phyloP scores from a whole-genome alignment of 2,329 filamentous ascomycete genomes.

The Waltergamsia citrina region DNA sequence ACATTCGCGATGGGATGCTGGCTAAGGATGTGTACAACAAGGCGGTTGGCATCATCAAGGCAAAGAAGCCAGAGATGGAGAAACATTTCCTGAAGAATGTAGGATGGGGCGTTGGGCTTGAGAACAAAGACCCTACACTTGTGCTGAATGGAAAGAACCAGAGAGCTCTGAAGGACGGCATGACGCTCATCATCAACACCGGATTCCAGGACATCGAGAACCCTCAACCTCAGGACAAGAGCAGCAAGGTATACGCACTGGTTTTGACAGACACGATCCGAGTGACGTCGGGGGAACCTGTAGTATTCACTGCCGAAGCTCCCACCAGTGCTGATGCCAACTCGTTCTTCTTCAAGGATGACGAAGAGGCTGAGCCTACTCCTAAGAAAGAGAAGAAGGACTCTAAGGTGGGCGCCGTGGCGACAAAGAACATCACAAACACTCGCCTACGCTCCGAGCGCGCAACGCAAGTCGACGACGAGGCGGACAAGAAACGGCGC shows the following conservation, averaged over 20 bases:
- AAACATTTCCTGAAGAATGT: slow-evolving; percentile 92
- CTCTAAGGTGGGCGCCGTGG: slow-evolving; percentile 72
- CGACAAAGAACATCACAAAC: slow-evolving; percentile 90
- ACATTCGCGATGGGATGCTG: slow-evolving; percentile 74
- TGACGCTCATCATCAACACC: slow-evolving; percentile 88
- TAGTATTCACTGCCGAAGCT: slow-evolving; percentile 90
- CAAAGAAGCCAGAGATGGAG: slow-evolving; percentile 91
- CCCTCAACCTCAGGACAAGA: slow-evolving; percentile 77
- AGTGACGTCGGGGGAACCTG: slow-evolving; percentile 67
- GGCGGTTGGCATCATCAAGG: slow-evolving; percentile 67
- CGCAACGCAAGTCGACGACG: slow-evolving; percentile 79
- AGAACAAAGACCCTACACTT: slow-evolving; percentile 76
- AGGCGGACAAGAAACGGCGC: slow-evolving; percentile 75
- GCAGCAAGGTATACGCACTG: slow-evolving; percentile 80
- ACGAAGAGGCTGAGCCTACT: slow-evolving; percentile 75
- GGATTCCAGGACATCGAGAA: slow-evolving; percentile 88
- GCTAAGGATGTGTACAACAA: slow-evolving; percentile 91
- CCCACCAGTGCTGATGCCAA: slow-evolving; percentile 86
- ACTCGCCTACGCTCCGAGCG: slow-evolving; percentile 87
- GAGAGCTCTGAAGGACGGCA: slow-evolving; percentile 81
- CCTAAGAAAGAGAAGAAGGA: slow-evolving; percentile 91
- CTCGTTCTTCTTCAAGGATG: slow-evolving; percentile 98
- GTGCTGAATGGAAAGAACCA: slow-evolving; percentile 80
- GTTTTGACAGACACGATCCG: slow-evolving; percentile 90
- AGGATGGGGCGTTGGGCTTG: slow-evolving; percentile 86